These are phyloP conservation scores for Emergomyces orientalis DNA, from an alignment of 2,329 filamentous ascomycete species.

Conservation along the genomic window DNA sequence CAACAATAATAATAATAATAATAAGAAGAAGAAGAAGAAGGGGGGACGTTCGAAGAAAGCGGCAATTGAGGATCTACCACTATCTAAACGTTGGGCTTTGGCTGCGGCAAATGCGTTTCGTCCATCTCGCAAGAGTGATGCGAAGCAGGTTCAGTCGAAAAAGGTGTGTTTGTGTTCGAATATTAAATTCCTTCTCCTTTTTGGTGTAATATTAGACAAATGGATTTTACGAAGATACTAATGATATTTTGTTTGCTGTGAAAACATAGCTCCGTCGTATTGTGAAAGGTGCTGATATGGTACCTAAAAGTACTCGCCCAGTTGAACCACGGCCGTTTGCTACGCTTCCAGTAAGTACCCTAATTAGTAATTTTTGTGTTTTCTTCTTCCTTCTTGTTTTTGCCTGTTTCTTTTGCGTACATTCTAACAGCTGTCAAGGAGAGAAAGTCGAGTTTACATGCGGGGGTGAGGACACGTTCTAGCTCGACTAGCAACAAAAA, in stretches of 20 bases:
- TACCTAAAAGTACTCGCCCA: background rate
- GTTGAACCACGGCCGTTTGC: background rate
- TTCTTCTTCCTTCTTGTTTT: background rate
- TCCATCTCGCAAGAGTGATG: slow-evolving; percentile 3
- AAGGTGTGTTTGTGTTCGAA: background rate
- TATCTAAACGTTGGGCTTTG: slow-evolving; percentile 12
- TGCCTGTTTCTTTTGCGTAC: background rate
- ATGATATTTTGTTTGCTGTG: background rate
- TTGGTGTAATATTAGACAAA: background rate
- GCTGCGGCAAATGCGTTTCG: slow-evolving; percentile 14
- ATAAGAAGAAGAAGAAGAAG: background rate
- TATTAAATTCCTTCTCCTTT: background rate
- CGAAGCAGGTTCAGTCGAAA: background rate
- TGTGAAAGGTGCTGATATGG: background rate
- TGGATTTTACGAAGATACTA: background rate
- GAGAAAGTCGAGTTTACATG: background rate
- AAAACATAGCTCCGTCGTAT: background rate
- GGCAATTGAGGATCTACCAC: slow-evolving; percentile 1
- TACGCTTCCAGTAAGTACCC: background rate
- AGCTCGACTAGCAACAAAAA: slow-evolving; percentile 5
- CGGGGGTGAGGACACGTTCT: background rate
- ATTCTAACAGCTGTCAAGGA: background rate
- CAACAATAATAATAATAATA: background rate
- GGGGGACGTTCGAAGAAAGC: background rate
- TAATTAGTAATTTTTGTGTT: background rate